These are phyloP conservation scores for Epichloe aotearoae DNA, from an alignment of 2,329 filamentous ascomycete species.

Conservation along the genomic window DNA sequence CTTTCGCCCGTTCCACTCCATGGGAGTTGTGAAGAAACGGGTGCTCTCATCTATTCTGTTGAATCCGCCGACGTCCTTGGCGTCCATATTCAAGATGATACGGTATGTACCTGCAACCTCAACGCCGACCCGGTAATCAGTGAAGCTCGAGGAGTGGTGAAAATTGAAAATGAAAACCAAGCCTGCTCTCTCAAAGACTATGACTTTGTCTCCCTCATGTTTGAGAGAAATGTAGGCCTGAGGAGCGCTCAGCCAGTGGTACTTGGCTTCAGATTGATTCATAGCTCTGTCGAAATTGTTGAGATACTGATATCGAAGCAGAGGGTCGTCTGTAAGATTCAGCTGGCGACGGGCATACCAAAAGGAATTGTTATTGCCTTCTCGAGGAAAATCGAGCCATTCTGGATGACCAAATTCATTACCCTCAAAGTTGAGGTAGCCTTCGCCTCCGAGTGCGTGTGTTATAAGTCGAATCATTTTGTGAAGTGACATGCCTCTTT, in stretches of 20 bases:
- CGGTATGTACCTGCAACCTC: conserved; percentile 76
- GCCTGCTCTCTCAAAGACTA: conserved; percentile 88
- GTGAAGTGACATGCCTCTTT: conserved; percentile 83
- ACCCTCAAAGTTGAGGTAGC: conserved; percentile 96
- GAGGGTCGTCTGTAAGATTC: conserved; percentile 74
- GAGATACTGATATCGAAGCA: conserved; percentile 81
- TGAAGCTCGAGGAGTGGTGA: conserved; percentile 70
- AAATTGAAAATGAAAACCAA: conserved; percentile 96
- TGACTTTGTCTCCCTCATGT: conserved; percentile 84
- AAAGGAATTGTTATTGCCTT: conserved; percentile 84
- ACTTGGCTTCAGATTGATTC: conserved; percentile 77
- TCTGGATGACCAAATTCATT: conserved; percentile 98
- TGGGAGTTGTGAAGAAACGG: conserved; percentile 80
- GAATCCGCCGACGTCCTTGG: conserved; percentile 64
- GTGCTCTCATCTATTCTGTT: conserved; percentile 66
- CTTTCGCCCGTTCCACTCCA: conserved; percentile 78
- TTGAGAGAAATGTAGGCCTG: conserved; percentile 93
- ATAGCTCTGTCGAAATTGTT: conserved; percentile 90
- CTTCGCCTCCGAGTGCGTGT: conserved; percentile 82
- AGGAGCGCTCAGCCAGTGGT: conserved; percentile 74
- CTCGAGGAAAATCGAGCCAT: conserved; percentile 96
- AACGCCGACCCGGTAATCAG: conserved; percentile 84
- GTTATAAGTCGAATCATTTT: conserved; percentile 96
- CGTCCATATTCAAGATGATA: conserved; percentile 74
- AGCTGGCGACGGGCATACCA: conserved; percentile 90